phyloP scores from a whole-genome alignment of 2,329 filamentous ascomycete species.

The Calonectria leucothoes region DNA sequence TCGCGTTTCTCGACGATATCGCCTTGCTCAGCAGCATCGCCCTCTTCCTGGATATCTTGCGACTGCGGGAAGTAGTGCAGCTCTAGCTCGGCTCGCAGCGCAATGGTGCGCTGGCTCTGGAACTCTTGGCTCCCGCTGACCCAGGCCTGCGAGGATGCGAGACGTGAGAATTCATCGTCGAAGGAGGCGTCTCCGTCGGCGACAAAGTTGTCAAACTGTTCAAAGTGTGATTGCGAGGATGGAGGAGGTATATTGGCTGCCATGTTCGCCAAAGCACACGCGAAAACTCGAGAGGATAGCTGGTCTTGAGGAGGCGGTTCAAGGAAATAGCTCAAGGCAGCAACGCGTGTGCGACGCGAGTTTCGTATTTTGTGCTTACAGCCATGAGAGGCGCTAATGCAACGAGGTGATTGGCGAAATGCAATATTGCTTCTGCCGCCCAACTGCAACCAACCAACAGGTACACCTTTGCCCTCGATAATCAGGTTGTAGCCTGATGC shows the following conservation, averaged over 20 bases:
- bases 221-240: constrained; percentile 47
- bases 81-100: constrained; percentile 43
- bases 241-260: constrained; percentile 6
- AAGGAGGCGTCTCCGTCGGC: constrained; percentile 44
- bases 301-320: background rate
- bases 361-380: background rate
- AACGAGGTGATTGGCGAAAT: background rate
- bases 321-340: background rate
- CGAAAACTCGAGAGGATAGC: background rate
- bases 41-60: constrained; percentile 15
- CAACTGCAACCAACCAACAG: background rate
- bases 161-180: constrained; percentile 45
- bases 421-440: background rate
- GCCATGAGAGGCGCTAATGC: background rate
- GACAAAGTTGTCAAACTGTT: constrained; percentile 43
- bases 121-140: constrained; percentile 43
- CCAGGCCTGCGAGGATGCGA: constrained; percentile 47
- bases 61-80: constrained; percentile 42
- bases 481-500: background rate
- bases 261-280: background rate
- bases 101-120: constrained; percentile 45
- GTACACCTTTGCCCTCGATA: background rate
- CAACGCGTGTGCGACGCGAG: background rate
- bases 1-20: background rate
- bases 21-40: background rate